phyloP scores from a whole-genome alignment of 257 asterid species.

The Eucommia ulmoides region DNA sequence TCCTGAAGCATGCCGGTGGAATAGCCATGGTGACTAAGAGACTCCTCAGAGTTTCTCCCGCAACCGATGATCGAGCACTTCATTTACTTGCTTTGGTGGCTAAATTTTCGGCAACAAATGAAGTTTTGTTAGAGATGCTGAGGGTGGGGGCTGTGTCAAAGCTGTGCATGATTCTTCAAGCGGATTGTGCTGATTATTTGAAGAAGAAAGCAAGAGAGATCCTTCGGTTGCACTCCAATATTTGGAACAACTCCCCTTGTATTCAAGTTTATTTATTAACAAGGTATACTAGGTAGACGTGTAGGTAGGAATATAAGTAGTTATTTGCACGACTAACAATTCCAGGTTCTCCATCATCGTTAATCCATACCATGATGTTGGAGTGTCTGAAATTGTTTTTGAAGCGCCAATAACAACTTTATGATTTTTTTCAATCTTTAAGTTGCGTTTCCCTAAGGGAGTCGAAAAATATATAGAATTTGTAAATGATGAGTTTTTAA shows the following conservation, averaged over 20 bases:
- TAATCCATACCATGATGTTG: too few species aligned
- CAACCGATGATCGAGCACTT: constrained; percentile 42
- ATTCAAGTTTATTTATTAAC: constrained; percentile 71
- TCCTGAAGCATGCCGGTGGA: constrained; percentile 53
- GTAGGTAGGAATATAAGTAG: too few species aligned
- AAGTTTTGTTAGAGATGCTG: constrained; percentile 70
- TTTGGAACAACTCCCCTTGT: constrained; percentile 78
- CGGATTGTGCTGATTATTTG: constrained; percentile 44
- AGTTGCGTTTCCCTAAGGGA: too few species aligned
- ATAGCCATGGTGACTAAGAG: constrained; percentile 54
- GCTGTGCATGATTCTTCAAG: constrained; percentile 83
- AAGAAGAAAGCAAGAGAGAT: constrained; percentile 70
- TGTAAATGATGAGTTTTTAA: too few species aligned
- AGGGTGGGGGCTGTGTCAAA: constrained; percentile 75
- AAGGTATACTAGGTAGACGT: constrained; percentile 31
- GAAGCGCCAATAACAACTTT: too few species aligned
- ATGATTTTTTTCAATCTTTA: too few species aligned
- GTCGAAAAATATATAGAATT: too few species aligned
- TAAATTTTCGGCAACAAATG: constrained; percentile 43
- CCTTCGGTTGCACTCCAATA: constrained; percentile 53
- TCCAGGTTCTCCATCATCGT: too few species aligned
- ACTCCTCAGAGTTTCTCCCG: constrained; percentile 50
- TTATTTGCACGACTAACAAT: too few species aligned
- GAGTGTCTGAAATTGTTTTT: too few species aligned
- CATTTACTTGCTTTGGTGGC: constrained; percentile 43